Evolutionary conservation across 2,329 filamentous ascomycete genomes (phyloP), one percentile per base, ranked within the genome.

Genomic region (Achaetomium macrosporum): DNA sequence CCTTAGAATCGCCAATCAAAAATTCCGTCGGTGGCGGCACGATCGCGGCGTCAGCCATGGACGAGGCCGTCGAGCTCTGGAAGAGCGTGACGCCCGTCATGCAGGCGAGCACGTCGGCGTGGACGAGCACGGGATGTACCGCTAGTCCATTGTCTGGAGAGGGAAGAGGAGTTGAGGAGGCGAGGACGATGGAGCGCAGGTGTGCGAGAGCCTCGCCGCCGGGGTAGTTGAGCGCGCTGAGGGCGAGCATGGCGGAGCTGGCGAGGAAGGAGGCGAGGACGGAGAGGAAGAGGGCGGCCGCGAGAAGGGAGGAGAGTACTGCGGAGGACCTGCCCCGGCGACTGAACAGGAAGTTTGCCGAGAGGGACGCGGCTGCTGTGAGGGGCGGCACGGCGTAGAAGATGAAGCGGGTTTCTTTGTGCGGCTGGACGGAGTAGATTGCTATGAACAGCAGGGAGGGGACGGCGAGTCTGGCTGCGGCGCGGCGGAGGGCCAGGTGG

Each of bases 381-480:
- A 97, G 73, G 0, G 85, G 77, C 0, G 93, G 93, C 20, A 95
- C 77, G 48, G 83, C 78, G 71, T 97, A 97, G 63, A 97, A 83
- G 61, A 99, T 85, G 74, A 99, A 99, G 16, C 93, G 87, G 67
- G 90, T 87, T 72, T 99, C 93, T 68, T 99, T 99, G 73, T 99
- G 93, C 0, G 92, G 91, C 57, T 96, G 87, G 47, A 90, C 63
- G 58, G 90, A 96, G 74, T 96, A 97, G 41, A 95, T 69, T 5
- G 78, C 78, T 17, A 95, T 76, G 68, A 91, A 99, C 30, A 79
- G 68, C 1, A 95, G 59, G 10, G 81, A 78, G 0, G 93, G 90
- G 2, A 85, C 61, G 4, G 88, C 74, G 0, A 88, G 63, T 7
- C 73, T 71, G 15, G 69, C 65, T 0, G 76, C 73, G 5, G 70